A percentile compares a stretch with the other conserved stretches of the same genome.
Evolutionary conservation across 768 basidiomycete species (phyloP).

Genomic region (Mycena belliarum): DNA sequence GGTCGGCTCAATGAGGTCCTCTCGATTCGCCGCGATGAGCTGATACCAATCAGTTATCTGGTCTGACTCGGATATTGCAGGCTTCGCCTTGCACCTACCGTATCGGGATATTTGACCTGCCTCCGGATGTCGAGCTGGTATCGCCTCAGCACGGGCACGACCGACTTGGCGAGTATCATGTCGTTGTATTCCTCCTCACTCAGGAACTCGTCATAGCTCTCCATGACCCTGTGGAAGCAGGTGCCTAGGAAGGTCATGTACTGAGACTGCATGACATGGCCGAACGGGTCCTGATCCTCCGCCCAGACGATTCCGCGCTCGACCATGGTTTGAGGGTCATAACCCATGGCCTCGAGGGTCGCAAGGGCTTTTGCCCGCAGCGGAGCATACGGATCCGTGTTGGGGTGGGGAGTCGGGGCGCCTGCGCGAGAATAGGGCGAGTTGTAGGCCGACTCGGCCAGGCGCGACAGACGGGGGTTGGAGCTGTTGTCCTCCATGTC

Average conservation of each 20-base stretch:
- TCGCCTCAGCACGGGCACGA: neutral
- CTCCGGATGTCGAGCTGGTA: neutral
- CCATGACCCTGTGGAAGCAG: neutral
- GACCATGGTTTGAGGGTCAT: slow-evolving; percentile 2
- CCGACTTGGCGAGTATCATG: neutral
- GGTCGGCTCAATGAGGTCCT: neutral
- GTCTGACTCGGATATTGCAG: too few species aligned
- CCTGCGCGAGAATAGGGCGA: too few species aligned
- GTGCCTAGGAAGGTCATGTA: neutral
- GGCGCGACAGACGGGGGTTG: too few species aligned
- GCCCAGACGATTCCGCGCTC: slow-evolving; percentile 5
- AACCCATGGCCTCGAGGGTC: neutral
- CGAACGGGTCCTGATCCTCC: slow-evolving; percentile 9
- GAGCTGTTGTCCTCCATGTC: too few species aligned
- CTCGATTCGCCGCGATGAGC: neutral
- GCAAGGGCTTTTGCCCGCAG: slow-evolving; percentile 17
- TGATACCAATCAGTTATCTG: neutral
- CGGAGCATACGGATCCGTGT: too few species aligned
- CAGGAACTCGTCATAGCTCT: neutral
- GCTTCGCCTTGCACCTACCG: neutral
- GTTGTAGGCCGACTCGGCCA: too few species aligned
- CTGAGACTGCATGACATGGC: neutral
- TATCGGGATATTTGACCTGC: neutral
- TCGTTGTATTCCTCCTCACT: slow-evolving; percentile 5
- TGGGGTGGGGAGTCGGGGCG: too few species aligned